These are phyloP conservation scores for Coniochaeta hoffmannii DNA, from an alignment of 2,329 filamentous ascomycete genomes.

Conservation along the genomic window DNA sequence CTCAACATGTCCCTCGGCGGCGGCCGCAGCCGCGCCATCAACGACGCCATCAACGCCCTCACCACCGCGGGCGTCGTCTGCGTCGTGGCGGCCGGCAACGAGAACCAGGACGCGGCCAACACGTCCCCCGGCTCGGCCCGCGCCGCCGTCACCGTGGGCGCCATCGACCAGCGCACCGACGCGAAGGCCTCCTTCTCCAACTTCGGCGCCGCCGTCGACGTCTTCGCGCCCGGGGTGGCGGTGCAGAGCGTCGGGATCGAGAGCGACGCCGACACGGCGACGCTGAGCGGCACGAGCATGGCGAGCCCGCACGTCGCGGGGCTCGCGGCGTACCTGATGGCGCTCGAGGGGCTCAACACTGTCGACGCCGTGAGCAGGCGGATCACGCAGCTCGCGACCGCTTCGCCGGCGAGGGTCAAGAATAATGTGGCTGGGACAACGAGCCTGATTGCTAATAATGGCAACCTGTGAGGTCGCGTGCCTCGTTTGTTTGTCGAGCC, in stretches of 20 bases:
- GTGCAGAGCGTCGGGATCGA: constrained; percentile 45
- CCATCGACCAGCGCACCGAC: constrained; percentile 45
- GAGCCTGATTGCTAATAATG: constrained; percentile 50
- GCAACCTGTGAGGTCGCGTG: constrained; percentile 19
- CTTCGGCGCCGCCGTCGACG: constrained; percentile 44
- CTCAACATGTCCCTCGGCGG: constrained; percentile 60
- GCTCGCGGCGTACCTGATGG: constrained; percentile 60
- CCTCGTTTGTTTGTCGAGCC: neutral
- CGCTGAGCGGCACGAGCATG: constrained; percentile 53
- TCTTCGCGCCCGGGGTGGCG: constrained; percentile 49
- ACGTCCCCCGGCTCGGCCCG: constrained; percentile 47
- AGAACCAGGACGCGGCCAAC: constrained; percentile 41
- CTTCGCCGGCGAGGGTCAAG: constrained; percentile 34
- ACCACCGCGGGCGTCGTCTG: constrained; percentile 44
- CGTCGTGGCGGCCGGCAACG: constrained; percentile 55
- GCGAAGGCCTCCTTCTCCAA: constrained; percentile 48
- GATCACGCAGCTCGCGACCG: constrained; percentile 45
- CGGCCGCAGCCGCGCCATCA: constrained; percentile 38
- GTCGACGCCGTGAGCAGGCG: constrained; percentile 35
- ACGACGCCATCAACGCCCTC: constrained; percentile 45
- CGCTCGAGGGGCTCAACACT: constrained; percentile 40
- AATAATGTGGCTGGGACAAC: constrained; percentile 39
- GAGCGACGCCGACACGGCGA: constrained; percentile 34
- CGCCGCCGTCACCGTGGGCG: constrained; percentile 53
- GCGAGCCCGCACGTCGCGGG: constrained; percentile 62